A percentile compares a stretch with the other conserved stretches of the same genome.
These are phyloP conservation scores for Diaporthe vexans DNA, from an alignment of 2,329 filamentous ascomycete species.

Conservation along the genomic window DNA sequence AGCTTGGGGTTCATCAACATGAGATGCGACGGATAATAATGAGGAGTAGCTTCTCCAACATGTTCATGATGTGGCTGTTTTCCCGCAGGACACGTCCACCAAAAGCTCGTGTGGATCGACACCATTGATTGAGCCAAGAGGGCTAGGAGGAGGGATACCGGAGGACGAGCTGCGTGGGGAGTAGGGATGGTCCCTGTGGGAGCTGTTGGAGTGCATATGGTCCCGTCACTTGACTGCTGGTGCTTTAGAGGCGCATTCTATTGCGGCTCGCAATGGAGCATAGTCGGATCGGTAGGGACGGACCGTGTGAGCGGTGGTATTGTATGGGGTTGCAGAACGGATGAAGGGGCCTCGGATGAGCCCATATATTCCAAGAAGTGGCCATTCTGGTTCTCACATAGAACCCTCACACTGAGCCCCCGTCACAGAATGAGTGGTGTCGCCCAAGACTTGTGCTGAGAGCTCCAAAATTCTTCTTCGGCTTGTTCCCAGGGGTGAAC, in stretches of 20 bases:
- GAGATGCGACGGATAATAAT: slow-evolving; percentile 25
- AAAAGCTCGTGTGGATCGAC: slow-evolving; percentile 33
- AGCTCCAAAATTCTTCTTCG: too few relatives aligned
- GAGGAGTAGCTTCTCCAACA: background rate
- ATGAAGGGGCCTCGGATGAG: background rate
- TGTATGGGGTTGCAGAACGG: slow-evolving; percentile 38
- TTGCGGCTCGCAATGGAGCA: slow-evolving; percentile 50
- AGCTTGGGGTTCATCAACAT: slow-evolving; percentile 32
- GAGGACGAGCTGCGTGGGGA: slow-evolving; percentile 47
- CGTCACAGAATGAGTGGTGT: background rate
- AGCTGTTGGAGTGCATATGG: slow-evolving; percentile 42
- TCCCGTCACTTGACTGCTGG: slow-evolving; percentile 50
- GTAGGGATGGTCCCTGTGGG: slow-evolving; percentile 43
- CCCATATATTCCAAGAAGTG: background rate
- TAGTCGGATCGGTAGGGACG: slow-evolving; percentile 57
- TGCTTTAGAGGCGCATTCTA: slow-evolving; percentile 45
- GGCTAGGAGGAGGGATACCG: slow-evolving; percentile 45
- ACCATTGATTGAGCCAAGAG: slow-evolving; percentile 39
- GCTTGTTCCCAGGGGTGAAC: background rate
- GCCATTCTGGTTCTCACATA: background rate
- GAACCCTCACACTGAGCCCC: background rate
- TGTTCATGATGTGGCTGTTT: slow-evolving; percentile 12
- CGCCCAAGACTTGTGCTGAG: background rate
- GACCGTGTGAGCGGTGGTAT: slow-evolving; percentile 55
- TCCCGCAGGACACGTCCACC: background rate